phyloP scores from a whole-genome alignment of 768 basidiomycete species.

The Kwoniella mangroviensis region DNA sequence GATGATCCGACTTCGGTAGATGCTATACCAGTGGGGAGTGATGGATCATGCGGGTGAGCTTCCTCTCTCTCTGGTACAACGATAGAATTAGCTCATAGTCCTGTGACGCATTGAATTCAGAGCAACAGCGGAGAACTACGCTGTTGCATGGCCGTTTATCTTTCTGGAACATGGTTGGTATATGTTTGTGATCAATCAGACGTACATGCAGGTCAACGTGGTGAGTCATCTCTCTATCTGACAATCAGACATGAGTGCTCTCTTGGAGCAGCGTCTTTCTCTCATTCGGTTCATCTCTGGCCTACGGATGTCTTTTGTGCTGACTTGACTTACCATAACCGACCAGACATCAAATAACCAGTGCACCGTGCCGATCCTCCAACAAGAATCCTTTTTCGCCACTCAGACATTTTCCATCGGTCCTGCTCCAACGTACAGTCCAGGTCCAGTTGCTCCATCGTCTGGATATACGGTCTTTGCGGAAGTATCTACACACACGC shows the following conservation, averaged over 20 bases:
- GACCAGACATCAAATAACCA: conserved; percentile 29
- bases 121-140: conserved; percentile 38
- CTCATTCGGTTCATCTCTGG: too few species aligned
- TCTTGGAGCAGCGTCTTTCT: too few species aligned
- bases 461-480: conserved; percentile 47
- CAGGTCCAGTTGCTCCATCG: conserved; percentile 29
- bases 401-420: conserved; percentile 46
- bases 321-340: background rate
- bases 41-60: conserved; percentile 49
- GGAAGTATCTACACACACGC: conserved; percentile 32
- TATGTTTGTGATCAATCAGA: conserved; percentile 56
- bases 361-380: conserved; percentile 27
- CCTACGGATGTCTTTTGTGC: background rate
- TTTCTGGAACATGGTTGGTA: conserved; percentile 54
- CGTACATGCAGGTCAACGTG: conserved; percentile 48
- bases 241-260: too few species aligned
- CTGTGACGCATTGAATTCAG: conserved; percentile 24
- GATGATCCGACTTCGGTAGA: conserved; percentile 21
- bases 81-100: conserved; percentile 9
- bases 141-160: conserved; percentile 41
- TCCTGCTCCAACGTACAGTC: conserved; percentile 36
- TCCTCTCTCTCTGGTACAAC: background rate
- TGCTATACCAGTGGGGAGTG: conserved; percentile 36
- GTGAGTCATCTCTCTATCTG: conserved; percentile 33
- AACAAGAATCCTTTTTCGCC: conserved; percentile 51